Evolutionary conservation across 2,329 filamentous ascomycete genomes (phyloP).

Genomic region (Trichoderma citrinoviride): DNA sequence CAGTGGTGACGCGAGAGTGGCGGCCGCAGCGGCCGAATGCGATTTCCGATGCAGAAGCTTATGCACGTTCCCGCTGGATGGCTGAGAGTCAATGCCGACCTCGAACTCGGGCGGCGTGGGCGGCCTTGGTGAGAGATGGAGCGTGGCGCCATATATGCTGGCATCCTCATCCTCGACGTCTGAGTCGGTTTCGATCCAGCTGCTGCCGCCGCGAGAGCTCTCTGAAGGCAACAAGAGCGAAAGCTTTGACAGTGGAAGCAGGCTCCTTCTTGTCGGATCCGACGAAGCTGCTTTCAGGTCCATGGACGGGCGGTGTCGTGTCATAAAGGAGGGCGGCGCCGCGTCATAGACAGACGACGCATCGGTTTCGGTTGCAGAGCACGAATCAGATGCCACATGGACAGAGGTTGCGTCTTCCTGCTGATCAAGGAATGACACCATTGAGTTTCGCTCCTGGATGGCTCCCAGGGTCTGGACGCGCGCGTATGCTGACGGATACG

Average conservation of each 20-base stretch:
- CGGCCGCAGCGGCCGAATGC: conserved; percentile 26
- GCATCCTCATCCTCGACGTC: conserved; percentile 31
- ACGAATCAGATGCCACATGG: conserved; percentile 35
- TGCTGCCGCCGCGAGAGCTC: conserved; percentile 30
- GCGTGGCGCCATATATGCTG: conserved; percentile 11
- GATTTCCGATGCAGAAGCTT: conserved; percentile 27
- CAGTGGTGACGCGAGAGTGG: not conserved
- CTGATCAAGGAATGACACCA: conserved; percentile 36
- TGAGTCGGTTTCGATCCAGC: conserved; percentile 41
- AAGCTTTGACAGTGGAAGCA: conserved; percentile 28
- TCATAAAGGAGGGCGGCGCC: conserved; percentile 35
- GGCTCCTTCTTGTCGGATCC: conserved; percentile 31
- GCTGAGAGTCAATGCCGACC: not conserved
- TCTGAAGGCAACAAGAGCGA: conserved; percentile 21
- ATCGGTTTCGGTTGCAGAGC: conserved; percentile 33
- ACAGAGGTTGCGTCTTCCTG: conserved; percentile 25
- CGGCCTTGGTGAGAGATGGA: conserved; percentile 33
- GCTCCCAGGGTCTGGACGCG: conserved; percentile 35
- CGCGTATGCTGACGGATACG: conserved; percentile 33
- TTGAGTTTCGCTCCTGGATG: conserved; percentile 39
- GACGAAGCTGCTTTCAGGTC: conserved; percentile 39
- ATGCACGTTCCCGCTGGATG: not conserved
- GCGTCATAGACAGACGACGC: conserved; percentile 31
- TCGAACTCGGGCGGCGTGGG: conserved; percentile 30
- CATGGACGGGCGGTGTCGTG: conserved; percentile 36